A percentile compares a stretch with the other conserved stretches of the same genome.
Evolutionary conservation across 257 asterid species (phyloP).

Genomic region (Solanum sejunctum): DNA sequence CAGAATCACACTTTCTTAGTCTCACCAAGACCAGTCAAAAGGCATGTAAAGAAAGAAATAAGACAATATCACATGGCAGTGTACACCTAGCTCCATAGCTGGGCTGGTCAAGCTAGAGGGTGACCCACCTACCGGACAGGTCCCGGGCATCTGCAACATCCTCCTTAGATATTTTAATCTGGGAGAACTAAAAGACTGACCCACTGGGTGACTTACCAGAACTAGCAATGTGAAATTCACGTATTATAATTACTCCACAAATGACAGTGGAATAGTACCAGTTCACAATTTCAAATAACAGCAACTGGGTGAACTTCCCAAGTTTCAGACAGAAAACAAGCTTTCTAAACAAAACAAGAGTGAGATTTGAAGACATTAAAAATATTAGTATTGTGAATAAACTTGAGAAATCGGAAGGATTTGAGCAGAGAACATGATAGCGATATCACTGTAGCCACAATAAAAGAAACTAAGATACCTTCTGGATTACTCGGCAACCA

Average conservation of each 20-base stretch:
- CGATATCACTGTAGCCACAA: neutral
- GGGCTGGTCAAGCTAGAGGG: neutral
- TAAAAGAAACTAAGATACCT: conserved; percentile 29
- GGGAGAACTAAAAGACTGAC: neutral
- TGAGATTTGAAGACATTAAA: neutral
- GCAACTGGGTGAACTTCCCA: neutral
- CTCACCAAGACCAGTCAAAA: neutral
- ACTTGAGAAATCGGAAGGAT: neutral
- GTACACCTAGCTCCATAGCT: neutral
- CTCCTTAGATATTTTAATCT: neutral
- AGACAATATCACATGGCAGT: neutral
- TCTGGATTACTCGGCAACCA: conserved; percentile 86
- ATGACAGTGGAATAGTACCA: neutral
- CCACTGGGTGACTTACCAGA: neutral
- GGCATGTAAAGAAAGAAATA: neutral
- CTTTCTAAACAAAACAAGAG: neutral
- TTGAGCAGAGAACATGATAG: neutral
- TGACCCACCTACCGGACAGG: neutral
- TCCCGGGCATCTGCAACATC: neutral
- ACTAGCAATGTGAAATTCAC: neutral
- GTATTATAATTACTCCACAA: neutral
- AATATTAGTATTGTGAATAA: neutral
- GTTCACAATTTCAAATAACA: neutral
- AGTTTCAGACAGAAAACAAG: neutral
- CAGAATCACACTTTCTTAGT: neutral